A percentile compares a stretch with the other conserved stretches of the same genome.
Evolutionary conservation across 2,329 filamentous ascomycete genomes (phyloP).

Genomic region (Microascus cirrosus): DNA sequence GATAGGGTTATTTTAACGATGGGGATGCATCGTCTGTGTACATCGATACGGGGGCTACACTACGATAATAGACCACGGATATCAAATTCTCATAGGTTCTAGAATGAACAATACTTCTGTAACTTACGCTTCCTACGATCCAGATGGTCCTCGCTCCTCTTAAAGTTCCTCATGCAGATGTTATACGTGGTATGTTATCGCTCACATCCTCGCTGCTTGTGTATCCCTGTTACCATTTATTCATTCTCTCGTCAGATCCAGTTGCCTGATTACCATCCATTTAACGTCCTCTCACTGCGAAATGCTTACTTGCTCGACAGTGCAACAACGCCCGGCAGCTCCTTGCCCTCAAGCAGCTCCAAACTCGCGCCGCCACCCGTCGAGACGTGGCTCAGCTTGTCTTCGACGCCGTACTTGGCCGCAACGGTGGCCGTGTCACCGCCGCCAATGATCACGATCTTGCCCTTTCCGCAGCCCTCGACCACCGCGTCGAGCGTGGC

Average conservation of each 20-base stretch:
- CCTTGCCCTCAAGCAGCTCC: constrained; percentile 97
- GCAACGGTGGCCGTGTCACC: constrained; percentile 97
- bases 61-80: constrained; percentile 9
- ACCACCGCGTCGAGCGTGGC: constrained; percentile 83
- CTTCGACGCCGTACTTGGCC: constrained; percentile 91
- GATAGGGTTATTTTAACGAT: not conserved
- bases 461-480: constrained; percentile 65
- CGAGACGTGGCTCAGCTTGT: constrained; percentile 95
- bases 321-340: constrained; percentile 82
- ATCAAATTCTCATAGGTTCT: constrained; percentile 10
- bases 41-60: not conserved
- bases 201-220: too few relatives aligned
- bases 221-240: not conserved
- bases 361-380: constrained; percentile 92
- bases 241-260: not conserved
- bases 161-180: too few relatives aligned
- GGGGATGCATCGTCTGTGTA: constrained; percentile 2
- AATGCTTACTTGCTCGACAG: constrained; percentile 63
- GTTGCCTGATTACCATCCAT: not conserved
- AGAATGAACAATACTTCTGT: not conserved
- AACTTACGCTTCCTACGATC: not conserved
- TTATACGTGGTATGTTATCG: too few relatives aligned
- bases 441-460: constrained; percentile 97
- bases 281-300: not conserved
- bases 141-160: too few relatives aligned